Conservation (phyloP, 1,139 yeast species). For the Kodamaea arcana region DNA sequence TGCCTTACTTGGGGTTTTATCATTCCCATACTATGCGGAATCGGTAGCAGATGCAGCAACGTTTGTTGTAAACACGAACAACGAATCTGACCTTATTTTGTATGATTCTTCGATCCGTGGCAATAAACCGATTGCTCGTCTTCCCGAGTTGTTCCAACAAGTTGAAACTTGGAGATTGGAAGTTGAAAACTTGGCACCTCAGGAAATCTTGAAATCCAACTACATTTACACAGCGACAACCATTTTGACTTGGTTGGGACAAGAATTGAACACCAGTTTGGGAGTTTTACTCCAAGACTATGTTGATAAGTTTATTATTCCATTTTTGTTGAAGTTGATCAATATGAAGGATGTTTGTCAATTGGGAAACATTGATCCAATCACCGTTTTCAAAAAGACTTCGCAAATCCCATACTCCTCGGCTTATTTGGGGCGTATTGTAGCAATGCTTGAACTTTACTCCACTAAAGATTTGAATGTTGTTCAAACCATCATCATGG, state of each 20-base stretch:
- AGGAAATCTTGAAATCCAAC: constrained; percentile 42
- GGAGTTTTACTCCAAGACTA: constrained; percentile 37
- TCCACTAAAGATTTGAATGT: constrained; percentile 47
- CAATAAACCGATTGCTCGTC: constrained; percentile 17
- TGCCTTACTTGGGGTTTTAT: constrained; percentile 53
- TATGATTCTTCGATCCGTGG: constrained; percentile 17
- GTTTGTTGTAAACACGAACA: constrained; percentile 38
- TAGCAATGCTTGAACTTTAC: constrained; percentile 48
- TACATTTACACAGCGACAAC: constrained; percentile 49
- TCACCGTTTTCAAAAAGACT: constrained; percentile 47
- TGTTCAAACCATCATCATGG: constrained; percentile 64
- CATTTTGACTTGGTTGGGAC: constrained; percentile 38
- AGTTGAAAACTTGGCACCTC: constrained; percentile 34
- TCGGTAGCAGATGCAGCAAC: constrained; percentile 40
- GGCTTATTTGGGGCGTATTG: constrained; percentile 40
- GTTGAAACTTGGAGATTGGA: constrained; percentile 43
- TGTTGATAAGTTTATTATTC: constrained; percentile 50
- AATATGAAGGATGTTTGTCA: constrained; percentile 79
- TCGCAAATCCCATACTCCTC: constrained; percentile 57
- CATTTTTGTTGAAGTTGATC: constrained; percentile 64
- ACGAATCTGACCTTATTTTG: constrained; percentile 24
- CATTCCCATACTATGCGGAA: constrained; percentile 51
- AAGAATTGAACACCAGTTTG: constrained; percentile 39
- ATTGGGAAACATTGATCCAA: constrained; percentile 61
- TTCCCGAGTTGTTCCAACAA: constrained; percentile 37